These are phyloP conservation scores for Botryotinia narcissicola DNA, from an alignment of 2,329 filamentous ascomycete species.

Conservation along the genomic window DNA sequence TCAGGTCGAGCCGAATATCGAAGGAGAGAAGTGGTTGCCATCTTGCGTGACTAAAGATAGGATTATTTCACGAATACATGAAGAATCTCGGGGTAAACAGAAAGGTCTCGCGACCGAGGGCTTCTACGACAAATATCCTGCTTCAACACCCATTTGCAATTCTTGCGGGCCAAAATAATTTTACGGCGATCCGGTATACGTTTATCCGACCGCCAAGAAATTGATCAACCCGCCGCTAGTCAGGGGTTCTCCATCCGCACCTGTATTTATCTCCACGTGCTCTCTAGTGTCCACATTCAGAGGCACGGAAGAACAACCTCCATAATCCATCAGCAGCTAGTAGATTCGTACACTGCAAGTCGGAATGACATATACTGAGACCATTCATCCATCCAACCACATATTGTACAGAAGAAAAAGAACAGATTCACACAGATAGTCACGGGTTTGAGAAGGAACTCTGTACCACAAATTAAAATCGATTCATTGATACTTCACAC, in stretches of 20 bases:
- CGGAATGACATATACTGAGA: neutral
- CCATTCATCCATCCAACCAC: neutral
- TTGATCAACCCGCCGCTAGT: neutral
- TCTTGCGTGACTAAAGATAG: conserved; percentile 23
- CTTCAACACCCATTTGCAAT: neutral
- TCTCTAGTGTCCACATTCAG: neutral
- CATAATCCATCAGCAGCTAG: neutral
- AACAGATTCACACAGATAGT: neutral
- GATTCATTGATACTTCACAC: neutral
- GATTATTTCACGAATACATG: neutral
- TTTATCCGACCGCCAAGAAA: neutral
- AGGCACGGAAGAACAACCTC: conserved; percentile 12
- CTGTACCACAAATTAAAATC: neutral
- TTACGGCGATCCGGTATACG: neutral
- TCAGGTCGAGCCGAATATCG: conserved; percentile 29
- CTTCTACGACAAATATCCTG: neutral
- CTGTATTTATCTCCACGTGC: conserved; percentile 5
- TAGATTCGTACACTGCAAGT: neutral
- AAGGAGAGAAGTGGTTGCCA: conserved; percentile 35
- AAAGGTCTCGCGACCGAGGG: neutral
- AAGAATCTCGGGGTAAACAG: neutral
- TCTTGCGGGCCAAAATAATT: conserved; percentile 12
- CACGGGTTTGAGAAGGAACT: neutral
- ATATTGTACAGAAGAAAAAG: neutral
- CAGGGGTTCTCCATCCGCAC: neutral